These are phyloP conservation scores for Monosiga brevicollis DNA, from an alignment of 78 protist genomes.

Conservation along the genomic window DNA sequence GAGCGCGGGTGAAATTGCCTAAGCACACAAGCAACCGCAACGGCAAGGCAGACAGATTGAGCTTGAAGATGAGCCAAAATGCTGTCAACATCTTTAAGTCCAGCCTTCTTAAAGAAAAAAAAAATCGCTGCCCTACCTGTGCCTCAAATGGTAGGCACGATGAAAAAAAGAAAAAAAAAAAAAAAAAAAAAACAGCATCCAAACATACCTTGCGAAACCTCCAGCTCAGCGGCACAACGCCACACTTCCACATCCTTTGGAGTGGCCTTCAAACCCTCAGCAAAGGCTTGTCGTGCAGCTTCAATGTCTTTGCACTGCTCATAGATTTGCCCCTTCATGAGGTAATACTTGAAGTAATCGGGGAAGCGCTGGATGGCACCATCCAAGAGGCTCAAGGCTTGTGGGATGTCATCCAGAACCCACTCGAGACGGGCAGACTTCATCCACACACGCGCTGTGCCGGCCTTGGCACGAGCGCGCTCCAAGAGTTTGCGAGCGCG, in stretches of 20 bases:
- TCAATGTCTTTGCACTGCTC: slow-evolving; percentile 14
- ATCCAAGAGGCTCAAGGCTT: slow-evolving; percentile 31
- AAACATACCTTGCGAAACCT: neutral
- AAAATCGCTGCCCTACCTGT: too few relatives aligned
- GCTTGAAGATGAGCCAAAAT: too few relatives aligned
- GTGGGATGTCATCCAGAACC: slow-evolving; percentile 21
- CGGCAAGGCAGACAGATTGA: too few relatives aligned
- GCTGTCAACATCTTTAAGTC: too few relatives aligned
- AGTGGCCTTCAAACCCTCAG: slow-evolving; percentile 21
- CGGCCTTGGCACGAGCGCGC: slow-evolving; percentile 50
- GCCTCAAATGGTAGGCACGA: too few relatives aligned
- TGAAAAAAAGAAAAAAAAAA: too few relatives aligned
- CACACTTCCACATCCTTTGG: slow-evolving; percentile 58
- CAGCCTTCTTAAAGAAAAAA: too few relatives aligned
- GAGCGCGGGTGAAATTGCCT: slow-evolving; percentile 15
- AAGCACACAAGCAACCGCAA: neutral
- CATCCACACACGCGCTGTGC: slow-evolving; percentile 84
- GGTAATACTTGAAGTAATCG: slow-evolving; percentile 59
- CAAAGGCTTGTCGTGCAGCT: slow-evolving; percentile 44
- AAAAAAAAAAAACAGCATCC: neutral
- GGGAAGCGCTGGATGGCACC: slow-evolving; percentile 46
- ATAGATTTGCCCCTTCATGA: slow-evolving; percentile 72
- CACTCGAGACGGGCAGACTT: slow-evolving; percentile 78
- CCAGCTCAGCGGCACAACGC: slow-evolving; percentile 56
- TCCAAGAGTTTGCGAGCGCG: slow-evolving; percentile 54